phyloP scores from a whole-genome alignment of 352 stramenopile species.

The Saprolegnia parasitica region DNA sequence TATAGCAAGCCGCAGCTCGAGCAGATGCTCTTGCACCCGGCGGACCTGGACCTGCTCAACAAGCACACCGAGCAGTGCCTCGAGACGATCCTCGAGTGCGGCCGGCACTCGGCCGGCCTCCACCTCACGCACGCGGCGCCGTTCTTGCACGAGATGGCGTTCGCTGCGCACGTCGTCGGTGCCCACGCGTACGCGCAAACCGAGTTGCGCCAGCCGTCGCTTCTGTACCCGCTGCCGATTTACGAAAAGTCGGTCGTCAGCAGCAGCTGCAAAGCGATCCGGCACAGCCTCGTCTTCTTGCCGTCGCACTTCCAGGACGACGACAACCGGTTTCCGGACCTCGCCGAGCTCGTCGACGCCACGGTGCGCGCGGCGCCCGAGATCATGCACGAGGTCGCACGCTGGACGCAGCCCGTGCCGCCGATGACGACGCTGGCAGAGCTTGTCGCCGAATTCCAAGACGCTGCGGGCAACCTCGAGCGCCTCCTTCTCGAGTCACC shows the following conservation, averaged over 20 bases:
- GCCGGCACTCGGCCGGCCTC: neutral
- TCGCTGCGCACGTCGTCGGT: slow-evolving; percentile 18
- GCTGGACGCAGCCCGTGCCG: neutral
- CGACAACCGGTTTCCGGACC: neutral
- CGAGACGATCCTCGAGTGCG: neutral
- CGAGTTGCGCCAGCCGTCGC: neutral
- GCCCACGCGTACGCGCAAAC: slow-evolving; percentile 19
- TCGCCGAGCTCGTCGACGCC: neutral
- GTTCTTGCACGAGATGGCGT: slow-evolving; percentile 16
- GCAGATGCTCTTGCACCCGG: slow-evolving; percentile 7
- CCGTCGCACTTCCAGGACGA: slow-evolving; percentile 4
- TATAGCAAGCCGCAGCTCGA: slow-evolving; percentile 10
- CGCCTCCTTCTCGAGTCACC: neutral
- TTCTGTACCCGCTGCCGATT: neutral
- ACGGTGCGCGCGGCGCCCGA: neutral
- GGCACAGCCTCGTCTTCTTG: neutral
- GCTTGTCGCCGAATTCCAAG: neutral
- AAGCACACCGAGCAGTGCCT: slow-evolving; percentile 1
- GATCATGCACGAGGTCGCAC: slow-evolving; percentile 1
- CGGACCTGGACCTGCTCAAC: slow-evolving; percentile 13
- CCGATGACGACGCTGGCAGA: neutral
- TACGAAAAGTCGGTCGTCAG: neutral
- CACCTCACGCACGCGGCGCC: slow-evolving; percentile 9
- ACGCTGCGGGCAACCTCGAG: neutral
- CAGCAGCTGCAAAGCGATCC: neutral